Evolutionary conservation across 2,329 filamentous ascomycete species (phyloP).

Genomic region (Trichoderma aggressivum): DNA sequence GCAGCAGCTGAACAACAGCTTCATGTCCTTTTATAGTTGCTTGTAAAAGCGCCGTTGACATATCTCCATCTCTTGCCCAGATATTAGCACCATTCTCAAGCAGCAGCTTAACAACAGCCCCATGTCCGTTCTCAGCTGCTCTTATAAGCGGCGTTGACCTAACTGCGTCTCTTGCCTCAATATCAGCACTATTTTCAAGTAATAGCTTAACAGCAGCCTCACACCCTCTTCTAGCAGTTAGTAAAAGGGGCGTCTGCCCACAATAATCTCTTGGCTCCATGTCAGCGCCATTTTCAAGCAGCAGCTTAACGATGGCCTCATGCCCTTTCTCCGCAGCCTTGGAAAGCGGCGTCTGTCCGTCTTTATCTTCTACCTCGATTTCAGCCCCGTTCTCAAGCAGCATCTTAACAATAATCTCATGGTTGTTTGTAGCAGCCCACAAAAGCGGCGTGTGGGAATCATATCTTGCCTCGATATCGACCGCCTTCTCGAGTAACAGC

Average conservation of each 20-base stretch:
- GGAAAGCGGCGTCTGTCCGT: not conserved
- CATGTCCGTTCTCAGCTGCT: not conserved
- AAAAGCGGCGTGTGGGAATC: not conserved
- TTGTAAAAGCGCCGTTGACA: not conserved
- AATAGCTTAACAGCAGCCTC: not conserved
- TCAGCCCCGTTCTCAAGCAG: not conserved
- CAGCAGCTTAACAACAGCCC: conserved; percentile 8
- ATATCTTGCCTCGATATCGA: not conserved
- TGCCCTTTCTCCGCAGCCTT: not conserved
- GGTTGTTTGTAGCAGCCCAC: rapidly evolving
- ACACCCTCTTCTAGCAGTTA: not conserved
- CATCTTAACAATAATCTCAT: not conserved
- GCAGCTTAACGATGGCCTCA: not conserved
- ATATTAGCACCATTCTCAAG: not conserved
- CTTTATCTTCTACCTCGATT: not conserved
- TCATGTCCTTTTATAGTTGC: not conserved
- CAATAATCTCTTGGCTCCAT: not conserved
- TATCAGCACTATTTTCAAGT: not conserved
- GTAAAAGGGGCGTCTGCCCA: not conserved
- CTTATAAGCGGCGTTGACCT: not conserved
- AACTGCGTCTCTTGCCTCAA: not conserved
- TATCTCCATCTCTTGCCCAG: not conserved
- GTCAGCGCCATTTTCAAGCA: not conserved
- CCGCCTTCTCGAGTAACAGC: not conserved
- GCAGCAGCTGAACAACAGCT: not conserved